Evolutionary conservation across 352 stramenopile species (phyloP).

Genomic region (Phytophthora crassamura): DNA sequence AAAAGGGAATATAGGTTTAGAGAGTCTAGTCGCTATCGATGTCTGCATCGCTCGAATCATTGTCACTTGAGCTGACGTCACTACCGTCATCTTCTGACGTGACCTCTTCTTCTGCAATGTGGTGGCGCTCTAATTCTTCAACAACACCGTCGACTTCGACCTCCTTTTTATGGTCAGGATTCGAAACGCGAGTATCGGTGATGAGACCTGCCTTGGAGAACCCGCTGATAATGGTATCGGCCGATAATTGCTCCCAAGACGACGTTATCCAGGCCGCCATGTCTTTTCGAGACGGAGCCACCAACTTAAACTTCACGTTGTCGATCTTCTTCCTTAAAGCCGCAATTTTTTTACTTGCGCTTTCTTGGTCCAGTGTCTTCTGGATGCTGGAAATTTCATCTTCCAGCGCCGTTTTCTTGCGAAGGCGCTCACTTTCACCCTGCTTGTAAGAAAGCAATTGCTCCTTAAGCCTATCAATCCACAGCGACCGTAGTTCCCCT

Average conservation of each 20-base stretch:
- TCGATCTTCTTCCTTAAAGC: not conserved
- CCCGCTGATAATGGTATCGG: not conserved
- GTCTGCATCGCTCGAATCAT: too few relatives aligned
- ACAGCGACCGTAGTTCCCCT: too few relatives aligned
- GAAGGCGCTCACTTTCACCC: too few relatives aligned
- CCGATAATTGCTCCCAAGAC: not conserved
- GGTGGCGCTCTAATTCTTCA: conserved; percentile 1
- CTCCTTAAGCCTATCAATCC: too few relatives aligned
- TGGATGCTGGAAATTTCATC: not conserved
- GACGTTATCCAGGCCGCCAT: not conserved
- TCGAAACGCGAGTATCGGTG: not conserved
- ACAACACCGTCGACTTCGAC: not conserved
- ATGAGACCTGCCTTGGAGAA: not conserved
- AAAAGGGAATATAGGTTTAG: too few relatives aligned
- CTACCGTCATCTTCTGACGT: not conserved
- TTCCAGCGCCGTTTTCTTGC: not conserved
- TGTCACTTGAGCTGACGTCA: too few relatives aligned
- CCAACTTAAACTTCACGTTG: not conserved
- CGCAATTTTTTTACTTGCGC: not conserved
- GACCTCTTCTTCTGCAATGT: conserved; percentile 3
- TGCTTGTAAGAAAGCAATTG: too few relatives aligned
- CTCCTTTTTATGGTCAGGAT: not conserved
- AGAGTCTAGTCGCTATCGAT: too few relatives aligned
- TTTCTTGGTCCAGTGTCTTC: conserved; percentile 1
- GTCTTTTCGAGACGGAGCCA: not conserved